Evolutionary conservation across 2,329 filamentous ascomycete genomes (phyloP).

Genomic region (Diplocarpon mali): DNA sequence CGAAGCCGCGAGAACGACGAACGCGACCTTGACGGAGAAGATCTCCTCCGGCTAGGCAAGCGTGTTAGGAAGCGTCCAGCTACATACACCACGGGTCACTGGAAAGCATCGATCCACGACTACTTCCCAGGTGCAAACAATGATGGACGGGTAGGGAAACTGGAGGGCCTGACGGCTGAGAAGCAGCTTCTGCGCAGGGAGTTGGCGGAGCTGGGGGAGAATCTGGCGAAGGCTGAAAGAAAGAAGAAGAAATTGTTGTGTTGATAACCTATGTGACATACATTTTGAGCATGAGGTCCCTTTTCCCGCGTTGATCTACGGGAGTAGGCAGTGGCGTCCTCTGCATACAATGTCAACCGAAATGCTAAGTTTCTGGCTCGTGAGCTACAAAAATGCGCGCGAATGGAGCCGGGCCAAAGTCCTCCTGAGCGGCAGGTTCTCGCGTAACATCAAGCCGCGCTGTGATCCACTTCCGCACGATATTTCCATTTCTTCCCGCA

Average conservation of each 20-base stretch:
- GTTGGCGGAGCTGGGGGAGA: constrained; percentile 9
- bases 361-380: too few species aligned
- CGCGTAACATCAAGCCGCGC: too few species aligned
- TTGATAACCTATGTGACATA: neutral
- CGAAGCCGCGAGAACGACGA: constrained; percentile 4
- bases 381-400: too few species aligned
- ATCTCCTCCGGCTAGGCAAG: constrained; percentile 10
- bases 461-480: too few species aligned
- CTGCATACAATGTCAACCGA: too few species aligned
- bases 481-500: too few species aligned
- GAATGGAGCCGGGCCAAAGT: too few species aligned
- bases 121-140: constrained; percentile 9
- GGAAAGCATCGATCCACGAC: constrained; percentile 10
- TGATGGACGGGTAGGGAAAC: neutral
- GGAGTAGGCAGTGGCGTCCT: neutral
- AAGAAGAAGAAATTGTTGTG: neutral
- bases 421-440: too few species aligned
- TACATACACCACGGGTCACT: constrained; percentile 7
- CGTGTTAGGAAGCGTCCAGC: constrained; percentile 1
- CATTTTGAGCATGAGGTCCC: too few species aligned
- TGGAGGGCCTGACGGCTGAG: constrained; percentile 2
- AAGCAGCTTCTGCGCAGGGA: constrained; percentile 8
- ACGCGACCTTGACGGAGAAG: constrained; percentile 19
- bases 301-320: neutral
- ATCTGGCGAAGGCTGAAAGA: constrained; percentile 1